A percentile compares a stretch with the other conserved stretches of the same genome.
Conservation (phyloP, 148 eudicot genomes). For the Suaeda aralocaspica region DNA sequence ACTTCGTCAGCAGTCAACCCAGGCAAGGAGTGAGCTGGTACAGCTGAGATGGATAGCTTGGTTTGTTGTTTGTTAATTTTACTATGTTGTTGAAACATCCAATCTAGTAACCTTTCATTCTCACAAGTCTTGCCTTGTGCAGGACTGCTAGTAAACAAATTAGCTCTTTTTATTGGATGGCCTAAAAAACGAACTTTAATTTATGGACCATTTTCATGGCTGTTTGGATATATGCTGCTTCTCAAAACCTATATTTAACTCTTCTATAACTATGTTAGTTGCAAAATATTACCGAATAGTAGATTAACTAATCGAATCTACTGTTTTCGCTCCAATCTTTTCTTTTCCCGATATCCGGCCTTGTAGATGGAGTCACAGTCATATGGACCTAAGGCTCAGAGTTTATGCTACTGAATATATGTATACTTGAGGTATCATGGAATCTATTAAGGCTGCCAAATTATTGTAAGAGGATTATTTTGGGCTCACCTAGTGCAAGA, state of each 20-base stretch:
- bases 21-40: not conserved
- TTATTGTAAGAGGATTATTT: not conserved
- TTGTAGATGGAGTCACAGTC: not conserved
- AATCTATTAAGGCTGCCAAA: slow-evolving; percentile 3
- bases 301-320: not conserved
- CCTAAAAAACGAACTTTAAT: too few species aligned
- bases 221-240: not conserved
- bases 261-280: too few species aligned
- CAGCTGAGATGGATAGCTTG: not conserved
- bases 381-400: not conserved
- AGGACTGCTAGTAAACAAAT: too few species aligned
- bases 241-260: not conserved
- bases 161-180: too few species aligned
- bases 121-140: too few species aligned
- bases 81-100: not conserved
- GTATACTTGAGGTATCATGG: not conserved
- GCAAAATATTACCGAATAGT: not conserved
- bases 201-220: too few species aligned
- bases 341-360: not conserved
- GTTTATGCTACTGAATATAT: not conserved
- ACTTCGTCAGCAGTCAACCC: too few species aligned
- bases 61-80: not conserved
- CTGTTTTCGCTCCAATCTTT: not conserved
- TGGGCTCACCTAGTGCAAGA: not conserved
- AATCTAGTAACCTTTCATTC: not conserved